A percentile compares a stretch with the other conserved stretches of the same genome.
These are phyloP conservation scores for Patellifolia procumbens DNA, from an alignment of 179 eudicot genomes.

Conservation along the genomic window DNA sequence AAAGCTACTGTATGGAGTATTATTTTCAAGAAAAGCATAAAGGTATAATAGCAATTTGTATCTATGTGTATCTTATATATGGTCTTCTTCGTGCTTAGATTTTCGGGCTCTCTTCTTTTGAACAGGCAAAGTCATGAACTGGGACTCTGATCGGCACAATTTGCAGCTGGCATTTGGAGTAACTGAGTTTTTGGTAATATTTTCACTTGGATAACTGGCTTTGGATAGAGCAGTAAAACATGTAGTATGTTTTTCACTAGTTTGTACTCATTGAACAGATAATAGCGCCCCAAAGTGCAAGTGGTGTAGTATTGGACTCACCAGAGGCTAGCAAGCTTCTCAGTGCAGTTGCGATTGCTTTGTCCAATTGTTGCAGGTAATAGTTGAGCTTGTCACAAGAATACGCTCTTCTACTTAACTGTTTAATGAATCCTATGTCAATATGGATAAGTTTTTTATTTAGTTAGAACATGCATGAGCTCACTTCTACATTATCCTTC, in stretches of 20 bases:
- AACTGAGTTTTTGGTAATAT: constrained; percentile 75
- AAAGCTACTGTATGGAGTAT: constrained; percentile 81
- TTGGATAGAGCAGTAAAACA: constrained; percentile 2
- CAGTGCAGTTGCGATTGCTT: constrained; percentile 97
- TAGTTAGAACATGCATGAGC: not conserved
- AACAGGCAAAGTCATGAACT: constrained; percentile 56
- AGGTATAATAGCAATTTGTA: constrained; percentile 39
- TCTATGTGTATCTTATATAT: constrained; percentile 2
- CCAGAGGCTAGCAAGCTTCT: constrained; percentile 99
- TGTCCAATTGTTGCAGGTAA: constrained; percentile 89
- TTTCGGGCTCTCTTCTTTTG: constrained; percentile 13
- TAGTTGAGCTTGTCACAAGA: not conserved
- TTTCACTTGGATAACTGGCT: not conserved
- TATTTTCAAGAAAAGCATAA: constrained; percentile 56
- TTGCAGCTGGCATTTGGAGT: constrained; percentile 94
- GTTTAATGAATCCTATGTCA: not conserved
- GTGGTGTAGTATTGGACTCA: constrained; percentile 88
- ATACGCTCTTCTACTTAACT: not conserved
- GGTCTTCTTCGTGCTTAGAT: not conserved
- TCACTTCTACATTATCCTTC: not conserved
- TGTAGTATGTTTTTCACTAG: not conserved
- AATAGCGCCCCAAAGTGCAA: constrained; percentile 93
- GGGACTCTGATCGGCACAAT: constrained; percentile 72
- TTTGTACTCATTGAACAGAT: constrained; percentile 42
- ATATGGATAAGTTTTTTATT: not conserved